Base-by-base conservation (phyloP, 164 flowering plant genomes). In the Akebia trifoliata region DNA sequence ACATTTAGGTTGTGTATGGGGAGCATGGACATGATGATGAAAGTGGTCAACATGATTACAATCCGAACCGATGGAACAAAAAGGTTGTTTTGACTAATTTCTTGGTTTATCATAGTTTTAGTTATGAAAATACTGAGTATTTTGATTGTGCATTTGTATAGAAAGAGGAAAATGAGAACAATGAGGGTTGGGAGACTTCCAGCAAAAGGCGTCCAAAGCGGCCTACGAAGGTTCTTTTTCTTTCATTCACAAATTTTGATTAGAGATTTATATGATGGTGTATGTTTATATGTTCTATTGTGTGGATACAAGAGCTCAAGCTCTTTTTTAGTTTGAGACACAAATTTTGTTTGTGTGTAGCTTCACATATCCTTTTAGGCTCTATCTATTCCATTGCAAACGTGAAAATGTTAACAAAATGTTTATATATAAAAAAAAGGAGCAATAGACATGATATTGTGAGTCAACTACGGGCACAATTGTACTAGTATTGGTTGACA, bases 171-270 rank as follows among this genome's bases (percentile, higher is more conserved):
- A 69, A 68, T 53, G 72, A 68, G 40, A 68, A 57, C n/a, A 61
- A 70, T 59, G 90, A 81, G 47, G 82, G 78, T n/a, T 85, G 93
- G 95, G 83, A 85, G 67, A 78, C 82, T 61, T 85, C 83, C 20
- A 73, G 77, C 22, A 77, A 47, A 56, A 80, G 69, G 78, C 82
- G 77, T 62, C 61, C 66, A 34, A 78, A 72, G 67, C 65, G 34
- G 31, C 76, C 68, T 24, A 78, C 78, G 54, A 78, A 79, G 94
- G 94, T 86, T 42, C 54, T 4, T 58, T 50, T 37, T 26, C 28
- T 43, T 52, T 28, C 22, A 42, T 18, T 31, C 25, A 10, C 14
- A 8, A 17, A 15, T 43, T 17, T 29, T 39, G 30, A 21, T 50
- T 28, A 0, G 1, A 9, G 15, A 36, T 28, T 31, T 45, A n/a